Evolutionary conservation across 2,329 filamentous ascomycete species (phyloP), one percentile per base, ranked within the genome.

Genomic region (Penicillium sp.): DNA sequence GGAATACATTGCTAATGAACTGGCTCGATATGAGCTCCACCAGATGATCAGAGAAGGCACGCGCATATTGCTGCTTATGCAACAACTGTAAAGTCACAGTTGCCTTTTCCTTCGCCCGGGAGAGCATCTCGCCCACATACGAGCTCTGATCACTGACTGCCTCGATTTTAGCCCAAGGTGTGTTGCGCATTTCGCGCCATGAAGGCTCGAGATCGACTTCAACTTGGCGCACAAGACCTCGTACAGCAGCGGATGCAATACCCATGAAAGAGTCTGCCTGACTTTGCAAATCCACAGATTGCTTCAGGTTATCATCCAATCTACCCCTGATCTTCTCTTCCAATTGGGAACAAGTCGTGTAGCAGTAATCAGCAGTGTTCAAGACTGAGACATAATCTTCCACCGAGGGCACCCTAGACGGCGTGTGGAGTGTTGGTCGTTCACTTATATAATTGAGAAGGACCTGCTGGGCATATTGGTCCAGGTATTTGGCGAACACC

Each of bases 331-430:
- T 93, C 74, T 90, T 96, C 68, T 97, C 93, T 73, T 97, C 93
- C 0, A 99, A 82, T 71, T 97, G 93, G 48, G 88, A 92, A 49
- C 92, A 94, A 31, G 96, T 97, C 27, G 86, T 86, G 70, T 97
- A 93, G 84, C 94, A 99, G 74, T 97, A 99, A 70, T 99, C 94
- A 0, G 94, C 93, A 1, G 94, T 97, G 72, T 99, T 99, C 48
- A 99, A 81, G 1, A 97, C 92, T 4, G 96, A 79, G 15, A 97
- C 84, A 4, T 90, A 84, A 61, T 96, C 89, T 67, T 96, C 87
- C 2, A 94, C 62, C 7, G 74, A 73, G 2, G 78, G 76, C n/a
- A 73, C 66, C 51, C 73, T 77, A 0, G 83, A 83, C 1, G 84
- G 82, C 3, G 80, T 82, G 58, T 81, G 78, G 61, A 82, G 68